Percentiles rank a stretch among this genome's conserved stretches.
Evolutionary conservation across 805 yeast genomes (phyloP).

Genomic region (Lipomyces yamanashiensis): DNA sequence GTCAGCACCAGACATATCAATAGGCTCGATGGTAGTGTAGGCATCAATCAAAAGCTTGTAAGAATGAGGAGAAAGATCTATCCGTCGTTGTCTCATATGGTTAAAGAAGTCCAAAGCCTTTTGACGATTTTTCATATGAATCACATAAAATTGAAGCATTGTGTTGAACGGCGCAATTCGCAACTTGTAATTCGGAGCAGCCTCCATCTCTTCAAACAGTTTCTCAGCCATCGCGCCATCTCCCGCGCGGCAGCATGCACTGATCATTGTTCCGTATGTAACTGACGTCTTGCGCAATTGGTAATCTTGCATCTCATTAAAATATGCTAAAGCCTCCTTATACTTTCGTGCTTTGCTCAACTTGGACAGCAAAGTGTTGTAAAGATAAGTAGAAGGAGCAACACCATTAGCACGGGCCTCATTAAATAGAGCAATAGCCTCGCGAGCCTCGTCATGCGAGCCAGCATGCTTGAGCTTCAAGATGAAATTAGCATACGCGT

Average conservation of each 20-base stretch:
- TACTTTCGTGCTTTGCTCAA: conserved; percentile 47
- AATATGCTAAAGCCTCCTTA: conserved; percentile 43
- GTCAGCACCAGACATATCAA: conserved; percentile 46
- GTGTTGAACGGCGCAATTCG: conserved; percentile 48
- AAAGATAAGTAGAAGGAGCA: conserved; percentile 44
- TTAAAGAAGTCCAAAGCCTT: conserved; percentile 44
- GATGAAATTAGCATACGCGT: conserved; percentile 46
- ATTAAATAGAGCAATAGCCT: conserved; percentile 43
- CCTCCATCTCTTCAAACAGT: conserved; percentile 47
- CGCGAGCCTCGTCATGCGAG: conserved; percentile 44
- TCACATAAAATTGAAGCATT: conserved; percentile 48
- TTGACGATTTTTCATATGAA: conserved; percentile 42
- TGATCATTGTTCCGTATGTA: conserved; percentile 49
- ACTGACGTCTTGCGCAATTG: conserved; percentile 42
- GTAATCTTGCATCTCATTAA: conserved; percentile 43
- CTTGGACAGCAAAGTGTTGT: conserved; percentile 46
- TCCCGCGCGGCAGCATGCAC: conserved; percentile 47
- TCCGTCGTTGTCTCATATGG: conserved; percentile 37
- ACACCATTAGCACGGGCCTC: conserved; percentile 43
- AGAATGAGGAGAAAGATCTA: conserved; percentile 47
- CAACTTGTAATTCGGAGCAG: conserved; percentile 41
- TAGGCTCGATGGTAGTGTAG: conserved; percentile 44
- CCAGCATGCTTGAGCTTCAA: conserved; percentile 38
- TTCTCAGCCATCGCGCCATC: conserved; percentile 43
- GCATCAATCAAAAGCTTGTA: conserved; percentile 49